Base-by-base conservation (phyloP, 2,329 filamentous ascomycete genomes). In the Sporothrix brasiliensis region DNA sequence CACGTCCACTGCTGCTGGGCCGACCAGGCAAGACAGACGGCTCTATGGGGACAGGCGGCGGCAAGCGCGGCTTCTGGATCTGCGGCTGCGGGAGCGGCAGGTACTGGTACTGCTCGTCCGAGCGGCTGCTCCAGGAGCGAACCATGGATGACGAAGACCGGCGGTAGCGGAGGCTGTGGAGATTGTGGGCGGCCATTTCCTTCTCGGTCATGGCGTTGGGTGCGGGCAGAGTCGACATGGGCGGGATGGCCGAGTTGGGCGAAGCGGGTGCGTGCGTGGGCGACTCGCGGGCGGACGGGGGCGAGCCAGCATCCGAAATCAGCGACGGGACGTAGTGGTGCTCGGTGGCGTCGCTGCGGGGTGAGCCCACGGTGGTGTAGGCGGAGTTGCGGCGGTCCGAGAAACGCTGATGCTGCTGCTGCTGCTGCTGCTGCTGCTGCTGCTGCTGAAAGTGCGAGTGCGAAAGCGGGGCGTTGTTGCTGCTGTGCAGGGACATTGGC, bases 301-400 rank as follows among this genome's bases (percentile, higher is more conserved):
- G 68, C 60, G 89, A 90, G 73, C 86, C 85, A 39, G 83, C 82
- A 77, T 95, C 92, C 0, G 91, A 93, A 66, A 92, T 84, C 73
- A 92, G 83, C 1, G 90, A 91, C 7, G 90, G 90, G 4, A 89
- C 87, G 41, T 83, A 83, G 39, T 39, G 54, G 10, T 65, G 41
- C 58, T 91, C 89, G 19, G 85, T 81, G 2, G 83, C 85, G 21
- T 85, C 84, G 66, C 82, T 79, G 71, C 83, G 81, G 2, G 90
- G 92, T 0, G 81, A 81, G 39, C 78, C 76, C n/a, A 50, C n/a
- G 4, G 16, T 30, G 13, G 69, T 70, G 50, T 53, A 52, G 19
- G 41, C 52, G 3, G 67, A 71, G 2, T 24, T 19, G 21, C 70
- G 70, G 60, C 70, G 70, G 27, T 71, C 52, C 34, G 14, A 2